These are phyloP conservation scores for Aureobasidium leucospermi DNA, from an alignment of 2,329 filamentous ascomycete species.

Conservation along the genomic window DNA sequence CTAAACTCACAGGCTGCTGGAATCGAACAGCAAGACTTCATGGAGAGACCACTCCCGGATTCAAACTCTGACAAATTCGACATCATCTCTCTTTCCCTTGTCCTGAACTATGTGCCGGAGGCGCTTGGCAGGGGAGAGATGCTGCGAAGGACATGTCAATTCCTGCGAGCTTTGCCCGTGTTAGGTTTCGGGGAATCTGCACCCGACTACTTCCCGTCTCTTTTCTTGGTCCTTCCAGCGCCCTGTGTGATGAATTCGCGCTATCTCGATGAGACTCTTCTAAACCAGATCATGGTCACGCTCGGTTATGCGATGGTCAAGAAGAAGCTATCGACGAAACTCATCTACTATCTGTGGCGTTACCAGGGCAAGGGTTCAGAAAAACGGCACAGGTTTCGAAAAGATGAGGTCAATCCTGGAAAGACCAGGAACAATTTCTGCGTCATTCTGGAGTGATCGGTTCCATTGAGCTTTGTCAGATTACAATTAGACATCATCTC, in stretches of 20 bases:
- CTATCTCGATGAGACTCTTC: slow-evolving; percentile 67
- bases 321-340: slow-evolving; percentile 70
- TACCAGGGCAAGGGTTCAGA: slow-evolving; percentile 29
- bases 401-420: slow-evolving; percentile 71
- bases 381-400: slow-evolving; percentile 47
- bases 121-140: slow-evolving; percentile 70
- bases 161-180: slow-evolving; percentile 45
- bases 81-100: slow-evolving; percentile 82
- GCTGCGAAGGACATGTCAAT: slow-evolving; percentile 67
- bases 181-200: slow-evolving; percentile 18
- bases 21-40: slow-evolving; percentile 88
- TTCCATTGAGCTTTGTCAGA: neutral
- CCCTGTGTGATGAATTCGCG: slow-evolving; percentile 86
- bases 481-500: neutral
- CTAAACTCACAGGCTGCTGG: slow-evolving; percentile 75
- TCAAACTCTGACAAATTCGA: slow-evolving; percentile 64
- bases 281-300: slow-evolving; percentile 66
- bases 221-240: slow-evolving; percentile 85
- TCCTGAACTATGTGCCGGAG: slow-evolving; percentile 89
- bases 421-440: slow-evolving; percentile 82
- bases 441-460: slow-evolving; percentile 52
- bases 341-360: slow-evolving; percentile 85
- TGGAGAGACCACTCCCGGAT: slow-evolving; percentile 70
- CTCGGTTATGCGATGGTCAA: slow-evolving; percentile 63
- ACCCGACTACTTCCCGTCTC: slow-evolving; percentile 49